Evolutionary conservation across 441 rosid genomes (phyloP), one percentile per base, ranked within the genome.

Genomic region (Capsella rubella): DNA sequence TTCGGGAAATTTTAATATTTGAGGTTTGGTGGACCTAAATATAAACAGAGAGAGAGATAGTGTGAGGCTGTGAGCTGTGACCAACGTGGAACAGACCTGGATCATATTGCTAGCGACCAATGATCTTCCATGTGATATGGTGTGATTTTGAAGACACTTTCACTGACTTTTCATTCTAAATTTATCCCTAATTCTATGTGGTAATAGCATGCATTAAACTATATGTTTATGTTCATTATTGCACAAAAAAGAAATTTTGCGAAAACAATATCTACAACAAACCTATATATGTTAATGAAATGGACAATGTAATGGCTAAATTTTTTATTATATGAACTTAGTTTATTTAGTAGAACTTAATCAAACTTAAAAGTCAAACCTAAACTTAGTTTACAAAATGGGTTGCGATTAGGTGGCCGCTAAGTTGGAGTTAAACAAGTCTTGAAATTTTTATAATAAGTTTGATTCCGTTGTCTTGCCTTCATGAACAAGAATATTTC

Each of bases 81-180:
- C 8, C 35, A 32, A 32, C 2, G 35, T 6, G 35, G 35, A 32
- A 32, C 8, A 32, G 8, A 2, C 35, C 8, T 32, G 35, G 35
- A 32, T 32, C 35, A 5, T 21, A 21, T 21, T 21, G 25, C 25
- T 32, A 32, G 8, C 35, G 35, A 6, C 35, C 35, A 32, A 32
- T 32, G 57, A 64, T 72, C 55, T 64, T 45, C 71, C 71, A 64
- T 72, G 76, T 64, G 76, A 32, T 72, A 51, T 60, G 43, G 8
- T 50, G 15, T 40, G 61, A 71, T 43, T 62, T 53, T 51, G 32
- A 11, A 15, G 27, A 61, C 53, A 71, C 25, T 62, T 53, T 51
- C n/a, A 27, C 13, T 37, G 31, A 37, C 40, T 59, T 57, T 11
- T 42, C 27, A 58, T 34, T 45, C 29, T 32, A 42, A 39, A 39